Percentiles rank a stretch among this genome's conserved stretches.
phyloP scores from a whole-genome alignment of 1,284 basidiomycete genomes.

The Vanrija pseudolonga region DNA sequence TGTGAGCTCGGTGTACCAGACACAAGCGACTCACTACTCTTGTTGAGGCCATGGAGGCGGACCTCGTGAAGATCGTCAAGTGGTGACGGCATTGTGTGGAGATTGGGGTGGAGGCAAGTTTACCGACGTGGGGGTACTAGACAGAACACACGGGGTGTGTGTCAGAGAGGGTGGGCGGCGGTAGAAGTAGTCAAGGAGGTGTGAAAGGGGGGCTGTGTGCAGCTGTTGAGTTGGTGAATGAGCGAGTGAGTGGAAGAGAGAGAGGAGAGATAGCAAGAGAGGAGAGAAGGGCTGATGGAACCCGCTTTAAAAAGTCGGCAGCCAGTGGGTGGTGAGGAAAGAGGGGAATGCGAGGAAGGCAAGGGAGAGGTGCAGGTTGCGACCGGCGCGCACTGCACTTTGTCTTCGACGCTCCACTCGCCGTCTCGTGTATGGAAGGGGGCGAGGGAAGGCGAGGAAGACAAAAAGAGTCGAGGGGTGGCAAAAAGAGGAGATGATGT shows the following conservation, averaged over 20 bases:
- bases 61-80: slow-evolving; percentile 18
- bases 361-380: not conserved
- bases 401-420: too few relatives aligned
- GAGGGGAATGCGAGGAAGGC: not conserved
- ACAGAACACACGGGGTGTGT: too few relatives aligned
- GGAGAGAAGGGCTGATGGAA: not conserved
- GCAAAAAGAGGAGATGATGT: not conserved
- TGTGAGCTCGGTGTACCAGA: not conserved
- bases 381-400: too few relatives aligned
- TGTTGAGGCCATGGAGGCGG: slow-evolving; percentile 27
- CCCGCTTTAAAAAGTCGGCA: too few relatives aligned
- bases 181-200: not conserved
- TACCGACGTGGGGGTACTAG: not conserved
- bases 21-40: slow-evolving; percentile 6
- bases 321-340: not conserved
- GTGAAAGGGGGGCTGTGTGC: not conserved
- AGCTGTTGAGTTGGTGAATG: not conserved
- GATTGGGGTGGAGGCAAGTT: too few relatives aligned
- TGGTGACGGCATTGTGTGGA: too few relatives aligned
- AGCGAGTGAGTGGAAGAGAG: not conserved
- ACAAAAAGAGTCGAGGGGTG: not conserved
- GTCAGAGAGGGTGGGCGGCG: too few relatives aligned
- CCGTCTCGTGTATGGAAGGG: not conserved
- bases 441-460: not conserved
- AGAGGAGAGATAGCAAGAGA: not conserved